These are phyloP conservation scores for Saccharomyces paradoxus DNA, from an alignment of 805 yeast genomes.

Conservation along the genomic window DNA sequence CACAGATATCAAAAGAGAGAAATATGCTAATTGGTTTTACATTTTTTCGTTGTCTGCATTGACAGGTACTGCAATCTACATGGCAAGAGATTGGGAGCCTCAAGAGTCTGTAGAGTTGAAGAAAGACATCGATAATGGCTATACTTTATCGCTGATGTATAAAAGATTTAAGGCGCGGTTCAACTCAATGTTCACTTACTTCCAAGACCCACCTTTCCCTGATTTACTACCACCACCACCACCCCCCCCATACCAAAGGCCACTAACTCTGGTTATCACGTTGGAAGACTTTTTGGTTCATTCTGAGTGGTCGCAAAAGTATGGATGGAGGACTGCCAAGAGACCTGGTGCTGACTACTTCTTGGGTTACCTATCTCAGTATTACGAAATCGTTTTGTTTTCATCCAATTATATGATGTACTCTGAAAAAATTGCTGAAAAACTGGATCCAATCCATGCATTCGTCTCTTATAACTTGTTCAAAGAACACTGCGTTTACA, in stretches of 20 bases:
- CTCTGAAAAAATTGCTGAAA: slow-evolving; percentile 74
- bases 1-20: slow-evolving; percentile 74
- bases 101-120: slow-evolving; percentile 57
- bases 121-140: slow-evolving; percentile 55
- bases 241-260: slow-evolving; percentile 86
- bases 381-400: slow-evolving; percentile 91
- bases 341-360: slow-evolving; percentile 98
- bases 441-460: slow-evolving; percentile 89
- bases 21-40: slow-evolving; percentile 68
- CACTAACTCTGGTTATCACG: slow-evolving; percentile 79
- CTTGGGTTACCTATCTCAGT: slow-evolving; percentile 86
- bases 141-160: slow-evolving; percentile 55
- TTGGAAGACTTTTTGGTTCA: slow-evolving; percentile 88
- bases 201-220: slow-evolving; percentile 89
- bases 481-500: slow-evolving; percentile 80
- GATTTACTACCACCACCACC: slow-evolving; percentile 88
- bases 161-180: slow-evolving; percentile 65
- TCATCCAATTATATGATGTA: slow-evolving; percentile 78
- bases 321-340: slow-evolving; percentile 98
- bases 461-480: slow-evolving; percentile 77
- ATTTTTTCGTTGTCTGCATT: slow-evolving; percentile 41
- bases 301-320: slow-evolving; percentile 82
- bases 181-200: slow-evolving; percentile 66
- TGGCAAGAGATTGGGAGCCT: slow-evolving; percentile 81
- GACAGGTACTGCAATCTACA: slow-evolving; percentile 51